phyloP scores from a whole-genome alignment of 2,329 filamentous ascomycete genomes.

The Fusarium sp. region DNA sequence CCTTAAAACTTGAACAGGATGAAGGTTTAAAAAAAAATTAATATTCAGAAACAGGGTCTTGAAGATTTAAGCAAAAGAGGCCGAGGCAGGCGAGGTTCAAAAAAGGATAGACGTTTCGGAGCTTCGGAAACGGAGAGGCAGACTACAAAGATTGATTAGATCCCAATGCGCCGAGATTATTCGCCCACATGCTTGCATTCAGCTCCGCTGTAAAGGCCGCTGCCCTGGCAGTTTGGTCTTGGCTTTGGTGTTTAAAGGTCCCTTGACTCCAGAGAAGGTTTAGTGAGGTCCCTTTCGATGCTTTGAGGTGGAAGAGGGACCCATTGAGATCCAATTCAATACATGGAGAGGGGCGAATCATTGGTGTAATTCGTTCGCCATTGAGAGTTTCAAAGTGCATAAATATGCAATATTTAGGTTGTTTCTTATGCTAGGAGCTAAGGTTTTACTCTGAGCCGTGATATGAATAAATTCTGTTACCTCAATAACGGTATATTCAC shows the following conservation, averaged over 20 bases:
- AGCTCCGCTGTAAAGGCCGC: constrained; percentile 11
- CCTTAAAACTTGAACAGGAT: constrained; percentile 1
- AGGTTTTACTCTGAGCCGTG: neutral
- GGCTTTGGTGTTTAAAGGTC: constrained; percentile 14
- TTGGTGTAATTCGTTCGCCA: constrained; percentile 9
- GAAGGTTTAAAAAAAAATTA: neutral
- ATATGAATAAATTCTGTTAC: neutral
- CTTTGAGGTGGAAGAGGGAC: neutral
- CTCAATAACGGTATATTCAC: neutral
- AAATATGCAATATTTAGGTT: neutral
- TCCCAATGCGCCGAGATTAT: constrained; percentile 27
- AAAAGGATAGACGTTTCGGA: neutral
- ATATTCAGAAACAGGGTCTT: neutral
- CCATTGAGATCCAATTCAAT: neutral
- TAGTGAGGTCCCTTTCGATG: constrained; percentile 17
- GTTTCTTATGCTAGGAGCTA: neutral
- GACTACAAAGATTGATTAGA: constrained; percentile 39
- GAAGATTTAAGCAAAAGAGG: neutral
- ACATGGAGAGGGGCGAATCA: constrained; percentile 3
- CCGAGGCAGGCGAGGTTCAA: constrained; percentile 12
- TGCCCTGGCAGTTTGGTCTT: constrained; percentile 13
- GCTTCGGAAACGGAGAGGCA: constrained; percentile 3
- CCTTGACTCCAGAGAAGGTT: constrained; percentile 3
- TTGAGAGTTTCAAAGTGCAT: neutral
- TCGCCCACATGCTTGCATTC: constrained; percentile 27